These are phyloP conservation scores for Talaromyces stipitatus DNA, from an alignment of 495 filamentous ascomycete genomes.

Conservation along the genomic window DNA sequence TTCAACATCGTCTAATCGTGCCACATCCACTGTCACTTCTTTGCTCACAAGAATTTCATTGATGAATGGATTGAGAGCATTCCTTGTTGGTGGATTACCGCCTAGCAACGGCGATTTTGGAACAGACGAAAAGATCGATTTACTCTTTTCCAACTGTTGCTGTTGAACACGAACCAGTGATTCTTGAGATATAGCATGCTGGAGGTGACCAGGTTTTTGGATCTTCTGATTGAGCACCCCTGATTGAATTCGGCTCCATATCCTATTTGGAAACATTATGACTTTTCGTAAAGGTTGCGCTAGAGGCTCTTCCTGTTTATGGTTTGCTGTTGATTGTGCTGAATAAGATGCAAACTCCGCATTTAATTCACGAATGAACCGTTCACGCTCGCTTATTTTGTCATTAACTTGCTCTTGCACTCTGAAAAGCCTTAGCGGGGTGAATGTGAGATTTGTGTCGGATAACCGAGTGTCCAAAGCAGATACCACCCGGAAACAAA, in stretches of 20 bases:
- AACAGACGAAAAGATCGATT: not conserved
- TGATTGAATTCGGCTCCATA: not conserved
- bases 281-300: not conserved
- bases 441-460: slow-evolving; percentile 34
- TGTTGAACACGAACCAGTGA: slow-evolving; percentile 12
- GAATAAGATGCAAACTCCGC: slow-evolving; percentile 32
- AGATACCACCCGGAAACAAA: slow-evolving; percentile 51
- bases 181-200: slow-evolving; percentile 19
- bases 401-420: slow-evolving; percentile 48
- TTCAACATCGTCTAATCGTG: slow-evolving; percentile 22
- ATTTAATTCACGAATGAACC: slow-evolving; percentile 42
- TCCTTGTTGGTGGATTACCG: not conserved
- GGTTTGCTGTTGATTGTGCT: slow-evolving; percentile 5
- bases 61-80: slow-evolving; percentile 19
- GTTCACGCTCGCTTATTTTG: slow-evolving; percentile 38
- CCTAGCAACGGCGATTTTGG: not conserved
- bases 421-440: slow-evolving; percentile 50
- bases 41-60: slow-evolving; percentile 46
- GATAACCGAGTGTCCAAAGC: slow-evolving; percentile 36
- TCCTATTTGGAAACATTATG: not conserved
- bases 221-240: not conserved
- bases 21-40: slow-evolving; percentile 45
- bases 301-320: not conserved
- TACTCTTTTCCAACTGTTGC: not conserved
- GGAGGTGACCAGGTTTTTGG: not conserved